Percentiles rank a stretch among this genome's conserved stretches.
Conservation (phyloP, 805 yeast genomes). For the Candida suzukii region DNA sequence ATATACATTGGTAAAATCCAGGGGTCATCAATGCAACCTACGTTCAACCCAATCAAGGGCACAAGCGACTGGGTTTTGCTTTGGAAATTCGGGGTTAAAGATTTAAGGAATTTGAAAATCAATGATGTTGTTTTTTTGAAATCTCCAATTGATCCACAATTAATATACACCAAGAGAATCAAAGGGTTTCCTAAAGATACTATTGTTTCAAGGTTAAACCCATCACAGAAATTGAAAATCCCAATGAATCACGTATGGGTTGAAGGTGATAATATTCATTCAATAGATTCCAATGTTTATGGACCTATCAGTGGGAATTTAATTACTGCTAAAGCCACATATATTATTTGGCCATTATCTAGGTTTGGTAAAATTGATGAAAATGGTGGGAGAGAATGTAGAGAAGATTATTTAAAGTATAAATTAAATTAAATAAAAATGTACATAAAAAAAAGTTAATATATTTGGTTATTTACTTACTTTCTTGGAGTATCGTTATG, state of each 20-base stretch:
- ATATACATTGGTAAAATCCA: slow-evolving; percentile 66
- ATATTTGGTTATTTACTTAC: not conserved
- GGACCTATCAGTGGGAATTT: slow-evolving; percentile 85
- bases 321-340: slow-evolving; percentile 67
- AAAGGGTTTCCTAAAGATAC: slow-evolving; percentile 70
- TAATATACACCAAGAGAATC: slow-evolving; percentile 71
- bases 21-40: slow-evolving; percentile 86
- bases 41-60: slow-evolving; percentile 59
- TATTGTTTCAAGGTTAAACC: slow-evolving; percentile 51
- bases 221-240: slow-evolving; percentile 46
- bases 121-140: slow-evolving; percentile 74
- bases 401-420: slow-evolving; percentile 19
- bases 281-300: slow-evolving; percentile 79
- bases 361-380: slow-evolving; percentile 43
- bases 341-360: slow-evolving; percentile 62
- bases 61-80: slow-evolving; percentile 58
- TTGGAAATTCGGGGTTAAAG: slow-evolving; percentile 53
- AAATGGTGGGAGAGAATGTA: slow-evolving; percentile 46
- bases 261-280: slow-evolving; percentile 85
- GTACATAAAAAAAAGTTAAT: not conserved
- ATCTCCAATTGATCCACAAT: slow-evolving; percentile 76
- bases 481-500: not conserved
- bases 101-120: slow-evolving; percentile 37
- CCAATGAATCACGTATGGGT: slow-evolving; percentile 89
- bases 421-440: not conserved